Conservation (phyloP, 192 early-diverging fungal genomes). For the Linnemannia zychae region DNA sequence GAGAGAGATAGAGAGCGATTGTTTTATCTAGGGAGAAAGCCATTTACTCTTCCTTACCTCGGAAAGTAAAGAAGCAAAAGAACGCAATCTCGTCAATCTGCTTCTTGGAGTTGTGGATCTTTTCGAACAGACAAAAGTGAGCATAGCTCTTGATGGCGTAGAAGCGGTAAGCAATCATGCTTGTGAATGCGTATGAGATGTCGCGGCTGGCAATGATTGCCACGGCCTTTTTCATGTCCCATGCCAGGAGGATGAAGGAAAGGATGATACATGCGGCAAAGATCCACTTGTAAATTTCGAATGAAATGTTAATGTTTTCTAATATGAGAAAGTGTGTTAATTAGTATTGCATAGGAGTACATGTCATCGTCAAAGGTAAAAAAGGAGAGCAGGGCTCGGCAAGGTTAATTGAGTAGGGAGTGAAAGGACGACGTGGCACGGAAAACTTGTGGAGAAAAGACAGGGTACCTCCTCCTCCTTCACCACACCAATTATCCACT, state of each 20-base stretch:
- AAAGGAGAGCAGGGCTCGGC: neutral
- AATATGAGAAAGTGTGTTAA: neutral
- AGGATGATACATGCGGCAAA: constrained; percentile 75
- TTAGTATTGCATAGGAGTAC: too few species aligned
- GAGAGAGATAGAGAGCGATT: too few species aligned
- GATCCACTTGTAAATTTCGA: constrained; percentile 59
- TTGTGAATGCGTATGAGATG: constrained; percentile 84
- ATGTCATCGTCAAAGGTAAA: neutral
- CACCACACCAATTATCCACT: neutral
- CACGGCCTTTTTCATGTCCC: constrained; percentile 80
- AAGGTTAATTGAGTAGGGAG: constrained; percentile 2
- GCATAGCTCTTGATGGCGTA: constrained; percentile 81
- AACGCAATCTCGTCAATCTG: constrained; percentile 80
- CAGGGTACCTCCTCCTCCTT: neutral
- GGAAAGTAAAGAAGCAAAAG: constrained; percentile 86
- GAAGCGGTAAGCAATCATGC: constrained; percentile 80
- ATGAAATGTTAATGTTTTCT: constrained; percentile 29
- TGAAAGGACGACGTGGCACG: neutral
- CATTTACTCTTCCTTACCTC: too few species aligned
- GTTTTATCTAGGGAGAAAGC: too few species aligned
- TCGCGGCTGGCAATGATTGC: constrained; percentile 75
- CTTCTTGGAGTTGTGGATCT: constrained; percentile 74
- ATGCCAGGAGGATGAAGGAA: constrained; percentile 80
- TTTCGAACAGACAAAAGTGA: constrained; percentile 86
- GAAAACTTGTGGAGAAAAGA: neutral